Base-by-base conservation (phyloP, 352 stramenopile genomes). In the Phytophthora tentaculata region DNA sequence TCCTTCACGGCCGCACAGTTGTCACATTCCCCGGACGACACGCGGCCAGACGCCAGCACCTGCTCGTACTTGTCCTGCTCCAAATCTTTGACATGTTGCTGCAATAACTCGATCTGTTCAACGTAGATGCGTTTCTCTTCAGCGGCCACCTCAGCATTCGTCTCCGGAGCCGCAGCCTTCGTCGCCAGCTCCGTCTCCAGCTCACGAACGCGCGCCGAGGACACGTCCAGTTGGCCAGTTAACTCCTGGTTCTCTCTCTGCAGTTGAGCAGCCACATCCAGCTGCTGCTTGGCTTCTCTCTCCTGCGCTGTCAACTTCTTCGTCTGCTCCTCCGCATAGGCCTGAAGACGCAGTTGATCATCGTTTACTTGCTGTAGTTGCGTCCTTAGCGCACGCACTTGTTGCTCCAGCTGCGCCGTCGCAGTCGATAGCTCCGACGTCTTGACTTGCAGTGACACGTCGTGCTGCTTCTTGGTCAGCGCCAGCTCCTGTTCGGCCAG, bases 401-500 rank as follows among this genome's bases (percentile, higher is more conserved):
- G 77, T 61, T 80, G 73, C 57, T 88, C 80, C 24, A 87, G 37
- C n/a, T 83, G 73, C 14, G 76, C 64, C 7, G 67, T 77, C 1
- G 72, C 73, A n/a, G 59, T 79, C 19, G 79, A 71, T 22, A 84
- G 26, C 44, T 92, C 83, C 9, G 84, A 86, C 16, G 88, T 71
- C 23, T 86, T 83, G 5, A 91, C 76, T 56, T 89, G 84, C 35
- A 82, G 62, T 43, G 80, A 67, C 44, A 92, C 81, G 5, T 87
- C 83, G 17, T 86, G 72, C 37, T 94, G 82, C 60, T 92, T 89
- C 69, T 91, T 91, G n/a, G 77, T 76, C 0, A 94, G 68, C 10
- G 66, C 71, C n/a, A 94, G 54, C 56, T 94, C 86, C 58, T 94
- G 86, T 52, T 91, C 82, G 0, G 79, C 71, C 7, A 94, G 61